Conservation (phyloP, 2,329 filamentous ascomycete species). For the Pezicula carpinea region DNA sequence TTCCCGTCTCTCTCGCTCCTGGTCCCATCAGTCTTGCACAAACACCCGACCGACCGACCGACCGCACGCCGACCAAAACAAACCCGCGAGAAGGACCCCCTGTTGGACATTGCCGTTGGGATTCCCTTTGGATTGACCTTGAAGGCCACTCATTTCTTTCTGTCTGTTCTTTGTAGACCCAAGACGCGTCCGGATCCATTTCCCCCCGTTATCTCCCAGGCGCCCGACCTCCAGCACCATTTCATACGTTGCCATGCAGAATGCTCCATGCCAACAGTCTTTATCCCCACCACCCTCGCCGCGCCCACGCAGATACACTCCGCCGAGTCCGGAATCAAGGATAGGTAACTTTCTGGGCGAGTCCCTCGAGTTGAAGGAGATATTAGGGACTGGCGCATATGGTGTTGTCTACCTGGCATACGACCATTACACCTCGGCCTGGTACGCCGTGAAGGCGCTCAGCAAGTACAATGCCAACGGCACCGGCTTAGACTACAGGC, state of each 20-base stretch:
- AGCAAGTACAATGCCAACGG: conserved; percentile 79
- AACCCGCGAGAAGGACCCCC: not conserved
- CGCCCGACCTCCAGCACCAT: conserved; percentile 10
- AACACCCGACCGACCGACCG: not conserved
- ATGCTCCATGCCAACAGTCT: conserved; percentile 9
- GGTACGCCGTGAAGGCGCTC: conserved; percentile 94
- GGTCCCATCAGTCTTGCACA: not conserved
- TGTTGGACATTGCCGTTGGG: too few relatives aligned
- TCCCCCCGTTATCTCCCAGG: conserved; percentile 10
- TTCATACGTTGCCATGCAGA: conserved; percentile 25
- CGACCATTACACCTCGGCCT: conserved; percentile 63
- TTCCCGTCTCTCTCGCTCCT: conserved; percentile 1
- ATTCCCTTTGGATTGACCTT: conserved; percentile 5
- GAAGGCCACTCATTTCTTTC: conserved; percentile 11
- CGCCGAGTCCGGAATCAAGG: conserved; percentile 68
- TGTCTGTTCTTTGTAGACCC: conserved; percentile 21
- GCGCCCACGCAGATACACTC: conserved; percentile 1
- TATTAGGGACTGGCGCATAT: conserved; percentile 91
- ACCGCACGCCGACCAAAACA: too few relatives aligned
- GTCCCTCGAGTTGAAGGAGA: conserved; percentile 69
- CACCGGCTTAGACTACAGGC: conserved; percentile 71
- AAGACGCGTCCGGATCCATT: conserved; percentile 9
- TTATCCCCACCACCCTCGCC: conserved; percentile 4
- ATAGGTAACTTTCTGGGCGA: conserved; percentile 73
- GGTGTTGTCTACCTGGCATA: conserved; percentile 89